Conservation (phyloP, 2,329 filamentous ascomycete genomes). For the Trichoderma endophyticum region DNA sequence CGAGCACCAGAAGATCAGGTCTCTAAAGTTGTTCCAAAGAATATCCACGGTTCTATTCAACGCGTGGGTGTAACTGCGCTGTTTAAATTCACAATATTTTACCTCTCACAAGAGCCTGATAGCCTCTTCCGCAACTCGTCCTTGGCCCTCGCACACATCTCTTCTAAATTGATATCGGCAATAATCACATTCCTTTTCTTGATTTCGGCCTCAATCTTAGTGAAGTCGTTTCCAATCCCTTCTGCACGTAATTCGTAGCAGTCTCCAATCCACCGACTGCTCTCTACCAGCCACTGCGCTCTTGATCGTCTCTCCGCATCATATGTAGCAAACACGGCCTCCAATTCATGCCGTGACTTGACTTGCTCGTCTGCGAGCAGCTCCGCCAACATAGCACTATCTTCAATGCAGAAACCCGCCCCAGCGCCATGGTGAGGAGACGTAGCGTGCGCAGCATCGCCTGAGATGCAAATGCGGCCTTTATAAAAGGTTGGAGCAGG, state of each 20-base stretch:
- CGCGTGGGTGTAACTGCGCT: too few species aligned
- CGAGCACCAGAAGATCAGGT: too few species aligned
- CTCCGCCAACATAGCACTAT: neutral
- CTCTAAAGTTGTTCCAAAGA: too few species aligned
- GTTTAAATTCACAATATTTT: too few species aligned
- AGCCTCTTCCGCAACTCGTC: too few species aligned
- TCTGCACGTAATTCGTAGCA: neutral
- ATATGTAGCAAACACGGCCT: neutral
- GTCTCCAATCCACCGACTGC: conserved; percentile 12
- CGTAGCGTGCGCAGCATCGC: conserved; percentile 27
- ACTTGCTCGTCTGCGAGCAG: neutral
- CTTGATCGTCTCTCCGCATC: conserved; percentile 6
- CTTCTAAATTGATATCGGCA: too few species aligned
- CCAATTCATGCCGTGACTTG: neutral
- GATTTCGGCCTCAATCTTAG: too few species aligned
- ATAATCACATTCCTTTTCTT: too few species aligned
- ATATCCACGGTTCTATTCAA: too few species aligned
- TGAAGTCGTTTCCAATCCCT: neutral
- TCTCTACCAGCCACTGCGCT: conserved; percentile 20
- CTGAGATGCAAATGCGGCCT: conserved; percentile 24
- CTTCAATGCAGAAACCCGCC: conserved; percentile 25
- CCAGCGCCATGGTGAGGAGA: conserved; percentile 28
- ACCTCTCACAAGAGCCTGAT: too few species aligned
- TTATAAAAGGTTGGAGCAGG: conserved; percentile 14
- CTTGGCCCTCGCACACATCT: too few species aligned